phyloP scores from a whole-genome alignment of 2,329 filamentous ascomycete species.

The Akanthomyces muscarius region DNA sequence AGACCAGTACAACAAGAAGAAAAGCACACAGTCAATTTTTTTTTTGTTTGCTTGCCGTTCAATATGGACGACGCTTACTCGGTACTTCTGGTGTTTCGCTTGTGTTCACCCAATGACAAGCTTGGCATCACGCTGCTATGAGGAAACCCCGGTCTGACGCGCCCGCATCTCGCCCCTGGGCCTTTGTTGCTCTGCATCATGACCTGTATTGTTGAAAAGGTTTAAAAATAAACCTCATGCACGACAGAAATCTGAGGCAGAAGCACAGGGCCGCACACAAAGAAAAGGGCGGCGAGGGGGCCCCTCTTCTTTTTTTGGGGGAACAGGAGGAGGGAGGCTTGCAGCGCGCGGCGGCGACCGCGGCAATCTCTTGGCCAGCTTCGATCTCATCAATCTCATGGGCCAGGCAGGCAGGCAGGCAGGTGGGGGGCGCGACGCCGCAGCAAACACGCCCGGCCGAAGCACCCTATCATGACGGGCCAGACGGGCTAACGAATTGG shows the following conservation, averaged over 20 bases:
- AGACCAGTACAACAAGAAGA: neutral
- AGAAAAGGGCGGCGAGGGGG: neutral
- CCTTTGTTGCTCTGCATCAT: constrained; percentile 8
- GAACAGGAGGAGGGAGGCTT: neutral
- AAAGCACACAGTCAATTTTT: neutral
- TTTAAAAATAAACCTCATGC: constrained; percentile 16
- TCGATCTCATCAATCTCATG: constrained; percentile 13
- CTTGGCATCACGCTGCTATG: neutral
- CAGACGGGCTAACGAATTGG: too few relatives aligned
- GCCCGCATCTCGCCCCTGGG: neutral
- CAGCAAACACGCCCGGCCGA: neutral
- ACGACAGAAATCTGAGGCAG: constrained; percentile 8
- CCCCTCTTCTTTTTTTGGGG: neutral
- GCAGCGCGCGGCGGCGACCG: neutral
- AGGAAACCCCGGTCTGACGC: neutral
- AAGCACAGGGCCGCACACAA: neutral
- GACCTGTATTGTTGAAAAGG: neutral
- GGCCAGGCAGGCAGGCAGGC: neutral
- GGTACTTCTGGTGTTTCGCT: too few relatives aligned
- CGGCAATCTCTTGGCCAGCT: constrained; percentile 11
- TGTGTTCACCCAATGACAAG: neutral
- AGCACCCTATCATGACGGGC: neutral
- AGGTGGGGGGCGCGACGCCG: neutral
- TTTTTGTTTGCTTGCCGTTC: neutral
- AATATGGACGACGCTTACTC: too few relatives aligned